Evolutionary conservation across 2,329 filamentous ascomycete genomes (phyloP).

Genomic region (Paracoccidioides lutzii): DNA sequence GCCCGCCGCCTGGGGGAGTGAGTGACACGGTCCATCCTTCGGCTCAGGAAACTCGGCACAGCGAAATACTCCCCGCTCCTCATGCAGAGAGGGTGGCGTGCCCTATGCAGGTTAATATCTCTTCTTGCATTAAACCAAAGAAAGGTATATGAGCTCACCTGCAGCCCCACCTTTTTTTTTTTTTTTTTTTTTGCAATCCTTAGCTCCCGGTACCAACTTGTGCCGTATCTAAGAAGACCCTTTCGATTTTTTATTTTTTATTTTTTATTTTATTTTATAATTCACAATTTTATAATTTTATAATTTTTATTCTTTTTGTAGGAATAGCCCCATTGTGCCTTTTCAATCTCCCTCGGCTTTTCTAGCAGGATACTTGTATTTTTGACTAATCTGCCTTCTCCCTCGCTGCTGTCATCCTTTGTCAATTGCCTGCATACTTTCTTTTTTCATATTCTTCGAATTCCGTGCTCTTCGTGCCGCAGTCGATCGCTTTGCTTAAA

Average conservation of each 20-base stretch:
- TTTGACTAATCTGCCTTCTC: neutral
- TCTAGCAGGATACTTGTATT: neutral
- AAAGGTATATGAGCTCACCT: no score
- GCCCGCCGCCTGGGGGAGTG: no score
- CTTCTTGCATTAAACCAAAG: no score
- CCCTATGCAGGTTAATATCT: neutral
- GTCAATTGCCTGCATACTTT: neutral
- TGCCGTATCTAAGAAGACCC: neutral
- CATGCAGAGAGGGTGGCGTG: neutral
- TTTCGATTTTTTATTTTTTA: neutral
- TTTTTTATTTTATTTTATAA: no score
- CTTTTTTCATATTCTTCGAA: neutral
- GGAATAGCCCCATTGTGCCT: neutral
- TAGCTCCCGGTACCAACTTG: neutral
- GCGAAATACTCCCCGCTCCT: neutral
- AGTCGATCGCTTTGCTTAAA: neutral
- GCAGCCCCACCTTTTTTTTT: no score
- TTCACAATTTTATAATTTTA: neutral
- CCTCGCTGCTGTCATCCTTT: no score
- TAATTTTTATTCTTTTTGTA: neutral
- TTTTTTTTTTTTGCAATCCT: constrained; percentile 1
- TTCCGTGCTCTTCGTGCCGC: neutral
- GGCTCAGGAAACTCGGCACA: neutral
- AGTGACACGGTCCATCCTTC: neutral
- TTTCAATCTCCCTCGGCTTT: constrained; percentile 1